Evolutionary conservation across 306 rosid genomes (phyloP).

Genomic region (Chamaecrista fasciculata): DNA sequence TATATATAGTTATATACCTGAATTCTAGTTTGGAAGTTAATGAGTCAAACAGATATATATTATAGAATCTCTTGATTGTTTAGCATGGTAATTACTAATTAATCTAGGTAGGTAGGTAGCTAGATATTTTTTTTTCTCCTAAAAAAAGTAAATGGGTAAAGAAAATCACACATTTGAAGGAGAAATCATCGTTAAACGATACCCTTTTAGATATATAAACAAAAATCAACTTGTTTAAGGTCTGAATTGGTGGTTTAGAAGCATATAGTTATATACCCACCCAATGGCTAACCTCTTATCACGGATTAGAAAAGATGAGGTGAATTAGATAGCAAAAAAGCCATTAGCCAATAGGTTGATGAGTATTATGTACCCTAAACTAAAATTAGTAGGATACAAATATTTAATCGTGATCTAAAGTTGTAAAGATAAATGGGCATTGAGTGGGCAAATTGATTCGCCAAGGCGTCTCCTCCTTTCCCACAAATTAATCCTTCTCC

Average conservation of each 20-base stretch:
- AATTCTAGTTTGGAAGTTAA: too few species aligned
- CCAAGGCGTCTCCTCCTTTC: background rate
- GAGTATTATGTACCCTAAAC: background rate
- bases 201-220: background rate
- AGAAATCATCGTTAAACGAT: background rate
- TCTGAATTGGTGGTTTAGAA: background rate
- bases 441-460: background rate
- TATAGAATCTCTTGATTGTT: too few species aligned
- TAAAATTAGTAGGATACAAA: background rate
- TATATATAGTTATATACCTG: too few species aligned
- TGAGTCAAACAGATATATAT: too few species aligned
- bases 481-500: slow-evolving; percentile 23
- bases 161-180: background rate
- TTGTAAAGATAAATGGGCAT: too few species aligned
- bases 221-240: background rate
- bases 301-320: slow-evolving; percentile 31
- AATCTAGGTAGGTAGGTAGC: too few species aligned
- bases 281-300: slow-evolving; percentile 37
- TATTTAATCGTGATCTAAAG: too few species aligned
- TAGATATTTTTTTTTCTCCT: too few species aligned
- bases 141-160: too few species aligned
- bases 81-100: too few species aligned
- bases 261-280: background rate
- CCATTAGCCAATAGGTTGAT: too few species aligned
- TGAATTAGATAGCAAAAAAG: slow-evolving; percentile 29